Evolutionary conservation across 73 alveolate genomes (phyloP), one percentile per base, ranked within the genome.

Genomic region (Paramecium caudatum): DNA sequence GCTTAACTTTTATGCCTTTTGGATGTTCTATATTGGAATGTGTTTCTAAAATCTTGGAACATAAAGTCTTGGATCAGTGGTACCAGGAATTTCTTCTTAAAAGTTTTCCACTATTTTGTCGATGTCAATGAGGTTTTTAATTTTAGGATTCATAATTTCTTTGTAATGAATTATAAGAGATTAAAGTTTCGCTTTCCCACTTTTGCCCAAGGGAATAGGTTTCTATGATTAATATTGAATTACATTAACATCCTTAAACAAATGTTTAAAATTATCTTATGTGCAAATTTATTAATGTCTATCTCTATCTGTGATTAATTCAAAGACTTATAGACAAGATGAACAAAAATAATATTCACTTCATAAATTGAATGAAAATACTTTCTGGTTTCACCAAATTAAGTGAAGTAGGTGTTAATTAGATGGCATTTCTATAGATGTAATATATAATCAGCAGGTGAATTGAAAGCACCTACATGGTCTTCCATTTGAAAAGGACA

Each of bases 311-410:
- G 80, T 55, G 23, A 55, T 55, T 10, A 55, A 43, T 27, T 55
- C 80, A 55, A 55, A 55, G 30, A 55, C 80, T 55, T 55, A 55
- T 55, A 55, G n/a, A 55, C 80, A 55, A 9, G 80, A 55, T 27
- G 80, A 37, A 55, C 80, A 55, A 23, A 55, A 55, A 55, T 55
- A 55, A 55, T 55, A 55, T 55, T 55, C 80, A 55, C 80, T 55
- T 55, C 80, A 55, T 10, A 55, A 27, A 55, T 23, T 55, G 23
- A 37, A 55, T 27, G 1, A 23, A 12, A 55, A 55, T 55, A 55
- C 80, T 55, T 55, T 55, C 80, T 55, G 12, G 80, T 55, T 21
- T 55, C 80, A 55, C 80, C 80, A 55, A 37, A 55, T 5, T 55
- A 37, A 19, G 23, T 55, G 13, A 55, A 27, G 23, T 43, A 27